Evolutionary conservation across 2,329 filamentous ascomycete species (phyloP).

Genomic region (Stagonosporopsis rhizophila): DNA sequence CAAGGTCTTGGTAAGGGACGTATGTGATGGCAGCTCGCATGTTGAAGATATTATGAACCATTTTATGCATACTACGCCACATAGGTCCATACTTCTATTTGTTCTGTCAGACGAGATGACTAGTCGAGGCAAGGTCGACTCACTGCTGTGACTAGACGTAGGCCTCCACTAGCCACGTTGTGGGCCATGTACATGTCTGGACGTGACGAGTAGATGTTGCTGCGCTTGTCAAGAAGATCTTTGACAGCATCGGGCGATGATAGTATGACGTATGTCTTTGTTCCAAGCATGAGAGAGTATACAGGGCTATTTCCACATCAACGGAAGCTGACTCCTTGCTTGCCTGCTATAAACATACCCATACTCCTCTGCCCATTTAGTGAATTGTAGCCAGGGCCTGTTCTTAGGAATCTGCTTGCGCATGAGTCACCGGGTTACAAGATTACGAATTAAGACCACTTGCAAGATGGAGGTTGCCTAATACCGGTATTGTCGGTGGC

Average conservation of each 20-base stretch:
- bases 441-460: too few relatives aligned
- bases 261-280: slow-evolving; percentile 57
- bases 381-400: slow-evolving; percentile 56
- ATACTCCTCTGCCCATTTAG: slow-evolving; percentile 62
- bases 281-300: slow-evolving; percentile 61
- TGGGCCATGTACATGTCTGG: slow-evolving; percentile 36
- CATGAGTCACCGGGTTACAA: too few relatives aligned
- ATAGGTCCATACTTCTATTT: slow-evolving; percentile 21
- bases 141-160: not conserved
- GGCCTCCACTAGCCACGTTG: not conserved
- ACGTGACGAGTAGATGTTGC: slow-evolving; percentile 59
- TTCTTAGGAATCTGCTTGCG: too few relatives aligned
- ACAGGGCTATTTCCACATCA: slow-evolving; percentile 42
- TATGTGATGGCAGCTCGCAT: slow-evolving; percentile 30
- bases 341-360: too few relatives aligned
- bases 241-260: slow-evolving; percentile 56
- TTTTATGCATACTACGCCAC: slow-evolving; percentile 30
- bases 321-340: not conserved
- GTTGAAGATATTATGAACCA: slow-evolving; percentile 29
- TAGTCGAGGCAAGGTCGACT: too few relatives aligned
- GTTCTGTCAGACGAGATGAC: too few relatives aligned
- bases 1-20: slow-evolving; percentile 62
- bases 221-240: slow-evolving; percentile 60
- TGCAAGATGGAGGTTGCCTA: slow-evolving; percentile 61
- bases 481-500: slow-evolving; percentile 59